Percentiles rank a stretch among this genome's conserved stretches.
These are phyloP conservation scores for Lachnellula suecica DNA, from an alignment of 2,329 filamentous ascomycete species.

Conservation along the genomic window DNA sequence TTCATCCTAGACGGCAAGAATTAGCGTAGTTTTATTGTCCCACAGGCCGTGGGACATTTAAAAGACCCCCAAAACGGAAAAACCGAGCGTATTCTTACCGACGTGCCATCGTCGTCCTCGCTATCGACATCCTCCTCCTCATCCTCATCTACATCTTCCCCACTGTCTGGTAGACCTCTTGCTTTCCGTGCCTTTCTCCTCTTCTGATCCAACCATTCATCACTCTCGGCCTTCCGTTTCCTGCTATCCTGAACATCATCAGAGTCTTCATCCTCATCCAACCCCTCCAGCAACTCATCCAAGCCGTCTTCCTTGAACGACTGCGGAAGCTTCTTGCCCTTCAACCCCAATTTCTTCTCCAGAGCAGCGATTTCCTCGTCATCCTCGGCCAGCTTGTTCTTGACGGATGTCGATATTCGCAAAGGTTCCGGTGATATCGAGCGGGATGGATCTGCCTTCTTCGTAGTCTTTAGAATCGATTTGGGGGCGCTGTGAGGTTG, in stretches of 20 bases:
- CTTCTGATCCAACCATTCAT: conserved; percentile 61
- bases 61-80: too few relatives aligned
- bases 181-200: conserved; percentile 43
- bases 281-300: conserved; percentile 71
- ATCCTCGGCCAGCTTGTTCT: conserved; percentile 70
- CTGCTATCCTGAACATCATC: conserved; percentile 44
- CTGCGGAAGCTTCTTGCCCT: conserved; percentile 70
- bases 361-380: conserved; percentile 85
- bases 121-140: conserved; percentile 21
- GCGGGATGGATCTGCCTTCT: conserved; percentile 17
- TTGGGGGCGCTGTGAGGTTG: conserved; percentile 17
- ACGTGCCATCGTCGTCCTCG: conserved; percentile 32
- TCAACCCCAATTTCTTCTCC: conserved; percentile 84
- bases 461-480: conserved; percentile 29
- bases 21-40: too few relatives aligned
- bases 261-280: conserved; percentile 55
- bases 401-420: conserved; percentile 39
- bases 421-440: conserved; percentile 20
- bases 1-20: too few relatives aligned
- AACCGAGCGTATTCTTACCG: too few relatives aligned
- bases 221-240: conserved; percentile 56
- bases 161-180: not conserved
- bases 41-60: too few relatives aligned
- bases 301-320: conserved; percentile 81
- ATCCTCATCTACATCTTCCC: conserved; percentile 17